phyloP scores from a whole-genome alignment of 331 rosid species.

The Phaseolus coccineus region DNA sequence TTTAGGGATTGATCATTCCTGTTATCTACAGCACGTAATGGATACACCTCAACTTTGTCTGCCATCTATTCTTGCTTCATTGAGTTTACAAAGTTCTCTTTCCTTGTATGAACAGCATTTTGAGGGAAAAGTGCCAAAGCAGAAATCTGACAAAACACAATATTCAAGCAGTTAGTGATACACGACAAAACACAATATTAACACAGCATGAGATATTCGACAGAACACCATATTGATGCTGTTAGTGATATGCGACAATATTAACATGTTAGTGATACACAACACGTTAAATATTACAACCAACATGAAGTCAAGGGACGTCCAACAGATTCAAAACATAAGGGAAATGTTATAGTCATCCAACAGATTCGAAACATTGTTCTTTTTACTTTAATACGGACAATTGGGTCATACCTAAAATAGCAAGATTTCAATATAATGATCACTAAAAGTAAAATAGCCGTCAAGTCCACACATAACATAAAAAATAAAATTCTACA shows the following conservation, averaged over 20 bases:
- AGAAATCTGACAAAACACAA: conserved; percentile 45
- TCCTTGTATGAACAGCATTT: conserved; percentile 37
- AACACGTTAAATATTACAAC: conserved; percentile 10
- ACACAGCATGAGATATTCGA: not conserved
- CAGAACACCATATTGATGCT: conserved; percentile 36
- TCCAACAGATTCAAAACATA: not conserved
- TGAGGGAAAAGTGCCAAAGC: conserved; percentile 27
- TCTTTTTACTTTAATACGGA: not conserved
- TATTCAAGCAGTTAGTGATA: conserved; percentile 19
- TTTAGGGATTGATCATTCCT: conserved; percentile 41
- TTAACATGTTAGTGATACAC: not conserved
- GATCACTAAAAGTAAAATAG: not conserved
- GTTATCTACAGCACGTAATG: conserved; percentile 35
- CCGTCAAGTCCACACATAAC: not conserved
- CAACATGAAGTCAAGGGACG: conserved; percentile 14
- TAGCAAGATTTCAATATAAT: not conserved
- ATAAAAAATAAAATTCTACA: not conserved
- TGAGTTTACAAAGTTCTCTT: conserved; percentile 38
- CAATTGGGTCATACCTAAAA: not conserved
- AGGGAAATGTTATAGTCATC: not conserved
- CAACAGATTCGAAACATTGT: not conserved
- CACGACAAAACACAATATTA: conserved; percentile 25
- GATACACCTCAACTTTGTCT: conserved; percentile 42
- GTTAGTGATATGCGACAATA: conserved; percentile 11
- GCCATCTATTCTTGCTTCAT: conserved; percentile 53